These are phyloP conservation scores for Boeremia exigua DNA, from an alignment of 2,329 filamentous ascomycete genomes.

Conservation along the genomic window DNA sequence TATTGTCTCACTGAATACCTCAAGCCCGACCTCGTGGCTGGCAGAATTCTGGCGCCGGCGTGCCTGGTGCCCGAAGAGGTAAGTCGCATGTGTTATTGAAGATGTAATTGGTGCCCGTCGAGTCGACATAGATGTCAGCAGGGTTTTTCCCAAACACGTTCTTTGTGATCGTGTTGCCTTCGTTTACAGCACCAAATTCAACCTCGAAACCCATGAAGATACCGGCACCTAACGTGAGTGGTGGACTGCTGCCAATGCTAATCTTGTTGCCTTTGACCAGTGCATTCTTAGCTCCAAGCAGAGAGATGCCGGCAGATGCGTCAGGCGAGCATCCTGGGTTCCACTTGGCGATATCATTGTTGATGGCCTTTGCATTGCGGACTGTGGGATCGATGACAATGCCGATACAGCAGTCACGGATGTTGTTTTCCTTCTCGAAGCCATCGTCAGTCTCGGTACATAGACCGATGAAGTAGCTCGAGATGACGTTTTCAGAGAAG, in stretches of 20 bases:
- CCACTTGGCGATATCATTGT: constrained; percentile 15
- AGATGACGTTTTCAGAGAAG: constrained; percentile 18
- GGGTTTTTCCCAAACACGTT: background rate
- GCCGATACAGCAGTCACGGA: constrained; percentile 16
- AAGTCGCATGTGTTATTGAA: background rate
- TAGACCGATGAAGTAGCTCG: constrained; percentile 19
- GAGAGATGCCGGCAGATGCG: constrained; percentile 11
- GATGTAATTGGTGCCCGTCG: background rate
- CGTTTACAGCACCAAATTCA: background rate
- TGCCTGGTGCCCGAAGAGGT: background rate
- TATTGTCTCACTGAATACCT: too few species aligned
- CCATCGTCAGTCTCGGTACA: constrained; percentile 17
- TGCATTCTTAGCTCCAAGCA: constrained; percentile 14
- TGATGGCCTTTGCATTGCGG: constrained; percentile 12
- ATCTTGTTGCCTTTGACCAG: constrained; percentile 19
- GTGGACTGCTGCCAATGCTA: background rate
- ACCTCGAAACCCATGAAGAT: background rate
- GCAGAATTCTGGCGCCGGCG: background rate
- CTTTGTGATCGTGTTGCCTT: background rate
- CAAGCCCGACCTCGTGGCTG: background rate
- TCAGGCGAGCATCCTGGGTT: background rate
- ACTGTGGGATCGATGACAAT: constrained; percentile 20
- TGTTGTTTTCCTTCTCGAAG: constrained; percentile 12
- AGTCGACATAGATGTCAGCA: constrained; percentile 1
- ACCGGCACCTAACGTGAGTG: background rate